Percentiles rank a stretch among this genome's conserved stretches.
These are phyloP conservation scores for Coffea eugenioides DNA, from an alignment of 257 asterid species.

Conservation along the genomic window DNA sequence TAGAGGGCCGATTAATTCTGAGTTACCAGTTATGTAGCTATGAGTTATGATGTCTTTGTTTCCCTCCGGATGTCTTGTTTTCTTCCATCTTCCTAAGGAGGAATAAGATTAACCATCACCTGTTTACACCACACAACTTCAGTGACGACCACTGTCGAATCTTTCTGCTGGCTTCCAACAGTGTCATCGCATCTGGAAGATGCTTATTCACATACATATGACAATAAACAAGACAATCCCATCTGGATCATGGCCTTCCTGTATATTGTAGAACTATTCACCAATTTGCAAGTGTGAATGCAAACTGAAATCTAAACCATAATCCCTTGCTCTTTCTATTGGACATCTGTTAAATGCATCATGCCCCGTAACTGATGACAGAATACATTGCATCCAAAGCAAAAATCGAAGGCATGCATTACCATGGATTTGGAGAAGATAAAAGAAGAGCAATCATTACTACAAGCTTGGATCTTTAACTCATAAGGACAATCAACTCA, in stretches of 20 bases:
- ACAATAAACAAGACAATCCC: neutral
- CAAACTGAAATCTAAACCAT: neutral
- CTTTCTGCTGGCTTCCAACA: neutral
- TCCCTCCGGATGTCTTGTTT: neutral
- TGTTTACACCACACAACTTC: neutral
- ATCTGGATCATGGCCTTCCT: neutral
- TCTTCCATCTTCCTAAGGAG: neutral
- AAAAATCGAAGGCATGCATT: neutral
- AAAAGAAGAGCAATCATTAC: neutral
- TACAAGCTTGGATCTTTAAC: conserved; percentile 1
- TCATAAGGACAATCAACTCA: neutral
- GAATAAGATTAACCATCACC: neutral
- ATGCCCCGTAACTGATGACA: neutral
- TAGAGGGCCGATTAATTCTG: no score
- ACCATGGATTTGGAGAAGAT: neutral
- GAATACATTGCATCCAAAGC: neutral
- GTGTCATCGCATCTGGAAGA: neutral
- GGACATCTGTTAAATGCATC: neutral
- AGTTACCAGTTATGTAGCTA: no score
- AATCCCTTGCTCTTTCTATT: neutral
- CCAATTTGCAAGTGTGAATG: neutral
- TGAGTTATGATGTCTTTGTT: no score
- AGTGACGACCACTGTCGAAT: neutral
- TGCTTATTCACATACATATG: neutral
- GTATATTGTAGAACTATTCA: neutral